A percentile compares a stretch with the other conserved stretches of the same genome.
Conservation (phyloP, 805 yeast genomes). For the Saturnispora zaruensis region DNA sequence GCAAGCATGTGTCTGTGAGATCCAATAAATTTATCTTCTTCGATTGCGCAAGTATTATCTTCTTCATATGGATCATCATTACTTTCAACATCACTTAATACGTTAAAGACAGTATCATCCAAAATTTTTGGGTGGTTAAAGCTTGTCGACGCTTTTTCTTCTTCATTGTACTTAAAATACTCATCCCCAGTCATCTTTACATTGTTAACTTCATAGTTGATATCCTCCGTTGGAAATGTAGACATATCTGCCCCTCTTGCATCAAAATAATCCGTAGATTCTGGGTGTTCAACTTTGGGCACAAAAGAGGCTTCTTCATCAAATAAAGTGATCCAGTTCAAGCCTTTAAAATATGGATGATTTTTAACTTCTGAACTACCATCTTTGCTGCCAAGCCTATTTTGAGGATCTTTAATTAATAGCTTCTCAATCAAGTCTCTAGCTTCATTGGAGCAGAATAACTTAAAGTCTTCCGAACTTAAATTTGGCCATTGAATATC, state of each 20-base stretch:
- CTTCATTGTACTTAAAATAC: conserved; percentile 8
- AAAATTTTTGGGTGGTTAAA: background rate
- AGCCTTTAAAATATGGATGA: conserved; percentile 68
- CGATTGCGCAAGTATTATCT: background rate
- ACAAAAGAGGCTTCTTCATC: conserved; percentile 72
- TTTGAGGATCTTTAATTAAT: conserved; percentile 51
- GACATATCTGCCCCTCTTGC: conserved; percentile 74
- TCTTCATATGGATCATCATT: background rate
- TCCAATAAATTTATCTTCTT: background rate
- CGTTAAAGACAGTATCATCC: background rate
- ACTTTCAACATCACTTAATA: conserved; percentile 7
- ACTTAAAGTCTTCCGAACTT: conserved; percentile 41
- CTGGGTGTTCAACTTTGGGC: conserved; percentile 72
- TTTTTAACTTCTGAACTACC: conserved; percentile 72
- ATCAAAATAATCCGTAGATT: conserved; percentile 87
- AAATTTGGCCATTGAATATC: conserved; percentile 79
- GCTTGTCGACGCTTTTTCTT: conserved; percentile 13
- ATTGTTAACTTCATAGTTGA: conserved; percentile 2
- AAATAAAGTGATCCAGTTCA: conserved; percentile 69
- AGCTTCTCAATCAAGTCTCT: conserved; percentile 62
- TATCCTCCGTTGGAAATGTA: conserved; percentile 38
- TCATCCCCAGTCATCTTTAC: conserved; percentile 26
- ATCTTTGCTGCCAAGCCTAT: conserved; percentile 58
- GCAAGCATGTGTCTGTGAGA: background rate
- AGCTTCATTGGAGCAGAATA: conserved; percentile 55